These are phyloP conservation scores for Sporothrix protearum DNA, from an alignment of 2,329 filamentous ascomycete species.

Conservation along the genomic window DNA sequence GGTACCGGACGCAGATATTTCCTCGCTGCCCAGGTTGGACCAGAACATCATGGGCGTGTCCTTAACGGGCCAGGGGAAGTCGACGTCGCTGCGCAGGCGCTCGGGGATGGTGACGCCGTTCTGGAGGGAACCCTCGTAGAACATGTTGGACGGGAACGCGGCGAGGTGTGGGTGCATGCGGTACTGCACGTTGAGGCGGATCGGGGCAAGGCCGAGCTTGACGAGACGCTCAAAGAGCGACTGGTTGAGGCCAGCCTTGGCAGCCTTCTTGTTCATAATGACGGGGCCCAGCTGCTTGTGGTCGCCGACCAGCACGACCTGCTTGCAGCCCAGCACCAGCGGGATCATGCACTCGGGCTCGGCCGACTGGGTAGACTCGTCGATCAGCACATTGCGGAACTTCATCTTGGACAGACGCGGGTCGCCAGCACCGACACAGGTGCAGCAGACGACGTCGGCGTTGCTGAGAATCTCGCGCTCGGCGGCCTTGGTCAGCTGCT, in stretches of 20 bases:
- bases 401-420: conserved; percentile 95
- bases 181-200: conserved; percentile 94
- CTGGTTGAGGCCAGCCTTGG: conserved; percentile 94
- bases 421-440: conserved; percentile 94
- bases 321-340: conserved; percentile 93
- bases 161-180: conserved; percentile 98
- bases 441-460: conserved; percentile 97
- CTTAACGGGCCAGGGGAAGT: conserved; percentile 94
- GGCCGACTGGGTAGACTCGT: conserved; percentile 96
- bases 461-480: conserved; percentile 94
- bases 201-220: conserved; percentile 83
- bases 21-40: conserved; percentile 96
- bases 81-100: conserved; percentile 84
- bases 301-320: conserved; percentile 96
- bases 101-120: conserved; percentile 92
- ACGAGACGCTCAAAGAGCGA: conserved; percentile 97
- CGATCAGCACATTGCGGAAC: conserved; percentile 95
- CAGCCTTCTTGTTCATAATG: conserved; percentile 99
- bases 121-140: conserved; percentile 95
- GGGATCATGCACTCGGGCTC: conserved; percentile 99
- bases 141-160: conserved; percentile 98
- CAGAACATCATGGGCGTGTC: conserved; percentile 99
- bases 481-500: conserved; percentile 86
- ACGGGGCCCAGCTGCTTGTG: conserved; percentile 97
- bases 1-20: conserved; percentile 95